Evolutionary conservation across 2,329 filamentous ascomycete species (phyloP).

Genomic region (Scedosporium minutisporum): DNA sequence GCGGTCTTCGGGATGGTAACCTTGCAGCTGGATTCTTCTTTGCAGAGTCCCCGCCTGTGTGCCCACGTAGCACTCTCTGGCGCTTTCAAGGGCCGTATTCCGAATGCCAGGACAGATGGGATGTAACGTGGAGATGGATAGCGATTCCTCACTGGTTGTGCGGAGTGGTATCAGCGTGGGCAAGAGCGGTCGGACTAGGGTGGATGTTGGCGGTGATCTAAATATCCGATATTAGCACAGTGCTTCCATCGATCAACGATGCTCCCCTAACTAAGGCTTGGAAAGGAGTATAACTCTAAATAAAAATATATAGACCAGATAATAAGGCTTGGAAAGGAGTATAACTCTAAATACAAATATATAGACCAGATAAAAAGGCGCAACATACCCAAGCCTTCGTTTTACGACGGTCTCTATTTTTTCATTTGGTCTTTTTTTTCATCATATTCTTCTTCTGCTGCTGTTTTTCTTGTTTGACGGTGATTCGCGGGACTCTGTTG

Average conservation of each 20-base stretch:
- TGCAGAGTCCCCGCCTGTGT: not conserved
- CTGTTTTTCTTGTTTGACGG: not conserved
- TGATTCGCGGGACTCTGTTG: not conserved
- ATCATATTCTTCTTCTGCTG: not conserved
- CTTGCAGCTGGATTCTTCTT: not conserved
- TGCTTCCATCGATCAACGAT: too few species aligned
- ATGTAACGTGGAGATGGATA: not conserved
- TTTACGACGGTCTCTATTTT: too few species aligned
- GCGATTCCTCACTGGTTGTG: not conserved
- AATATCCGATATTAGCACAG: not conserved
- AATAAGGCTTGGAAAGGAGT: too few species aligned
- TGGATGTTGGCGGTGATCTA: not conserved
- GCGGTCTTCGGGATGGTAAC: not conserved
- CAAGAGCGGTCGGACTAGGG: not conserved
- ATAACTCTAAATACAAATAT: too few species aligned
- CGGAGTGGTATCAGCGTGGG: not conserved
- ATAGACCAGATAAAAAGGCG: too few species aligned
- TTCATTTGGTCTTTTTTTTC: not conserved
- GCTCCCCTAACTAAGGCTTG: too few species aligned
- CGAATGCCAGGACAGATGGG: not conserved
- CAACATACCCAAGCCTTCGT: too few species aligned
- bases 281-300: too few species aligned
- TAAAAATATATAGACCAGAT: too few species aligned
- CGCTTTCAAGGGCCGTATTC: not conserved
- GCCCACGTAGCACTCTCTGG: not conserved